Evolutionary conservation across 192 early-diverging fungal species (phyloP).

Genomic region (Coemansia sp.): DNA sequence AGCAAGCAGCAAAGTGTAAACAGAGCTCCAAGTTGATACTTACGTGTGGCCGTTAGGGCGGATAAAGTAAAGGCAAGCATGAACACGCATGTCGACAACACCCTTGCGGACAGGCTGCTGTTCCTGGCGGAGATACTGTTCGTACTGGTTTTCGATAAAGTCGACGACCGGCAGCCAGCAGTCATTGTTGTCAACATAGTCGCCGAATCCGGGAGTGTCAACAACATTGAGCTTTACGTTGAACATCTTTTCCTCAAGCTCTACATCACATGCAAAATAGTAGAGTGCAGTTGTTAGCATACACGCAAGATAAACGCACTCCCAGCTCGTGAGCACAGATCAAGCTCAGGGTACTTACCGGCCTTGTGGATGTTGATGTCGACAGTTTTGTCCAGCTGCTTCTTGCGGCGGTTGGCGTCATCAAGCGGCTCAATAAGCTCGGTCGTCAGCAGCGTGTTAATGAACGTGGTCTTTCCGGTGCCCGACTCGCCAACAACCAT

Average conservation of each 20-base stretch:
- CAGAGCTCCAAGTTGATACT: constrained; percentile 14
- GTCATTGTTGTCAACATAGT: constrained; percentile 91
- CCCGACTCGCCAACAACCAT: constrained; percentile 98
- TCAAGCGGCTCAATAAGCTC: constrained; percentile 90
- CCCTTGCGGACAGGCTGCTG: constrained; percentile 80
- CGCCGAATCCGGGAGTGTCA: constrained; percentile 87
- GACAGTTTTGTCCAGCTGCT: constrained; percentile 93
- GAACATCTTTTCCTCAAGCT: constrained; percentile 99
- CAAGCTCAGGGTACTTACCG: constrained; percentile 46
- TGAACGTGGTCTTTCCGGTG: constrained; percentile 96
- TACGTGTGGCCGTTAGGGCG: constrained; percentile 94
- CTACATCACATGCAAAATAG: constrained; percentile 25
- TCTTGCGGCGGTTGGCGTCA: constrained; percentile 72
- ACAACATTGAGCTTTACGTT: constrained; percentile 93
- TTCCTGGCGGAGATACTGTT: constrained; percentile 90
- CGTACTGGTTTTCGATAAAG: constrained; percentile 98
- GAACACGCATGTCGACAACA: constrained; percentile 91
- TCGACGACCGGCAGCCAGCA: constrained; percentile 98
- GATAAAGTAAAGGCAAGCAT: constrained; percentile 99
- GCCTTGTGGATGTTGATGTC: constrained; percentile 98
- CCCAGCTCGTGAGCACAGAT: too few species aligned
- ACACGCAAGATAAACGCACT: too few species aligned
- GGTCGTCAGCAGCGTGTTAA: constrained; percentile 98
- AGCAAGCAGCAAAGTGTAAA: constrained; percentile 2
- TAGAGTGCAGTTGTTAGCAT: too few species aligned